Conservation (phyloP, 305 asterid species). For the Solanum hybrid region DNA sequence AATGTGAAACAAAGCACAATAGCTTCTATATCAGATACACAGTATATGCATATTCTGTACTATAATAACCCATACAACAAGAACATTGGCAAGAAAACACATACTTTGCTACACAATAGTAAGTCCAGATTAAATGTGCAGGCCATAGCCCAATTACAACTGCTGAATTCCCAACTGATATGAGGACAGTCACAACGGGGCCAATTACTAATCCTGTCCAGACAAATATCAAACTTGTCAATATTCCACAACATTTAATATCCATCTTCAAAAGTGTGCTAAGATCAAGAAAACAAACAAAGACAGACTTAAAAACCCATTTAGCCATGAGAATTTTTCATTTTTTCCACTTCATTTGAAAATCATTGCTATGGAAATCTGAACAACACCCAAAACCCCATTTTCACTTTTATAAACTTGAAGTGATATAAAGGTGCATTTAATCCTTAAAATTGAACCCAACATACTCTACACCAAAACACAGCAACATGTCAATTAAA, state of each 20-base stretch:
- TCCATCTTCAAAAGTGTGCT: background rate
- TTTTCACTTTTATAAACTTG: background rate
- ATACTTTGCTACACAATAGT: constrained; percentile 63
- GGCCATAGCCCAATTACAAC: constrained; percentile 80
- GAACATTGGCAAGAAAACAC: background rate
- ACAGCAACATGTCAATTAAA: background rate
- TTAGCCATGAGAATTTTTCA: background rate
- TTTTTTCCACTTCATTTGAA: background rate
- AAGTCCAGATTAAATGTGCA: constrained; percentile 84
- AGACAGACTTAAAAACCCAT: background rate
- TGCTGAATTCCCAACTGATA: constrained; percentile 62
- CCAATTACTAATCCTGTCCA: constrained; percentile 58
- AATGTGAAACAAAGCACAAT: background rate
- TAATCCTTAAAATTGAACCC: background rate
- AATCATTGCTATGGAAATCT: background rate
- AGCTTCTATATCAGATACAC: background rate
- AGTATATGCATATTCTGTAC: background rate
- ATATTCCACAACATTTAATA: background rate
- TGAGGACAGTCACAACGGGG: constrained; percentile 31
- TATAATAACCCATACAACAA: background rate
- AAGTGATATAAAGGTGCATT: background rate
- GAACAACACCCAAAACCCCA: background rate
- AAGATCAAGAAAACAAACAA: background rate
- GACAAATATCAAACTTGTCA: constrained; percentile 9
- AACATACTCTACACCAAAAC: background rate